Percentiles rank a stretch among this genome's conserved stretches.
Evolutionary conservation across 805 yeast genomes (phyloP).

Genomic region (Nakazawaea siamensis): DNA sequence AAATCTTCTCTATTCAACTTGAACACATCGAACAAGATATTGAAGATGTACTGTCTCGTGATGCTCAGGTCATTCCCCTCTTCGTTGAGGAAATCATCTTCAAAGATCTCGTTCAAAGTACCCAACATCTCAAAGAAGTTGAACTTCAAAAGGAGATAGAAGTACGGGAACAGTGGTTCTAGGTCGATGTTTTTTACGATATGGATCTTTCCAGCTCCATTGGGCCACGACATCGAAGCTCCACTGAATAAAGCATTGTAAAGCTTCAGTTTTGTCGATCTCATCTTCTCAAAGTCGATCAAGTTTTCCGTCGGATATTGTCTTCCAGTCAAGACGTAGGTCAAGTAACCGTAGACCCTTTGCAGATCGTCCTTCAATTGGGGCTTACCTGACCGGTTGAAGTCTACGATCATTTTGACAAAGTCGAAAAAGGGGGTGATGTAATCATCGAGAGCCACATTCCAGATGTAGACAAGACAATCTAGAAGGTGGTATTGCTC

Average conservation of each 20-base stretch:
- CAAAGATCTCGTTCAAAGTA: slow-evolving; percentile 75
- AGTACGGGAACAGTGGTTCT: slow-evolving; percentile 63
- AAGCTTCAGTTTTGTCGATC: slow-evolving; percentile 38
- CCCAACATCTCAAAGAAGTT: slow-evolving; percentile 55
- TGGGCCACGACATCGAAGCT: slow-evolving; percentile 38
- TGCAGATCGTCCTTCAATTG: slow-evolving; percentile 5
- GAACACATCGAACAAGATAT: slow-evolving; percentile 56
- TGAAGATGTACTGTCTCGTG: slow-evolving; percentile 72
- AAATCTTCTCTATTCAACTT: slow-evolving; percentile 26
- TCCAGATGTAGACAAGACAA: slow-evolving; percentile 66
- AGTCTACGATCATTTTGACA: slow-evolving; percentile 19
- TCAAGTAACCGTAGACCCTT: slow-evolving; percentile 49
- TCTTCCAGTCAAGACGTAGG: slow-evolving; percentile 66
- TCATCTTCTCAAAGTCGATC: slow-evolving; percentile 26
- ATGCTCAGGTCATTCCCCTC: slow-evolving; percentile 42
- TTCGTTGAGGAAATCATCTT: slow-evolving; percentile 68
- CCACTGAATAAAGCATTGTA: slow-evolving; percentile 58
- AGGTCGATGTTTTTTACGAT: slow-evolving; percentile 19
- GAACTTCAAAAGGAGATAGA: slow-evolving; percentile 45
- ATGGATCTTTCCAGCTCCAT: slow-evolving; percentile 25
- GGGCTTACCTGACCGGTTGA: slow-evolving; percentile 6
- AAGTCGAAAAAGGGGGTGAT: slow-evolving; percentile 63
- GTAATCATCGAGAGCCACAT: slow-evolving; percentile 59
- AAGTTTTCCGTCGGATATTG: slow-evolving; percentile 66
- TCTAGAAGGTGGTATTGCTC: slow-evolving; percentile 47